Percentiles rank a stretch among this genome's conserved stretches.
phyloP scores from a whole-genome alignment of 805 yeast genomes.

The Teunomyces atbi region DNA sequence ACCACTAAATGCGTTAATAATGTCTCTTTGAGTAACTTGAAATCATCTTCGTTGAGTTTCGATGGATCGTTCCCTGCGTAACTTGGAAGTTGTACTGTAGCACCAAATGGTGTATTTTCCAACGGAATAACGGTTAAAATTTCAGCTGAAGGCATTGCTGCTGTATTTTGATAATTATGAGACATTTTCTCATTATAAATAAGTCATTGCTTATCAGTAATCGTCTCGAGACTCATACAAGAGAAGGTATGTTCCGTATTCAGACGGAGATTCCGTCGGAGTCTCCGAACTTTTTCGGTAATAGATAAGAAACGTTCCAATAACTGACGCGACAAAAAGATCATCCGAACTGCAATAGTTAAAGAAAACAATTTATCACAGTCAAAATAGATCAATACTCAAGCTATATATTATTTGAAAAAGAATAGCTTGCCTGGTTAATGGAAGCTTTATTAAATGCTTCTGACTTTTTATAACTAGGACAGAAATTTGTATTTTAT shows the following conservation, averaged over 20 bases:
- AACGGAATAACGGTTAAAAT: slow-evolving; percentile 43
- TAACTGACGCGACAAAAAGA: not conserved
- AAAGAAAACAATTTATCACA: no score
- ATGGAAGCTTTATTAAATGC: no score
- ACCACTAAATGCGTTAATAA: slow-evolving; percentile 68
- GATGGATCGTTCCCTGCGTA: slow-evolving; percentile 72
- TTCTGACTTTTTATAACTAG: no score
- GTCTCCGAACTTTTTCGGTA: not conserved
- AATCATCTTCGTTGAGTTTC: slow-evolving; percentile 61
- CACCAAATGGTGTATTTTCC: slow-evolving; percentile 61
- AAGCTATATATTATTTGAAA: no score
- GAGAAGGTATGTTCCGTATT: not conserved
- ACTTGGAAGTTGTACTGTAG: slow-evolving; percentile 59
- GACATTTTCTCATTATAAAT: not conserved
- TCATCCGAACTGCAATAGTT: not conserved
- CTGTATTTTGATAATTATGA: not conserved
- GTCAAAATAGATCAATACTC: no score
- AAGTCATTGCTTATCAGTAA: not conserved
- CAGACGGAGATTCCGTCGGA: slow-evolving; percentile 6
- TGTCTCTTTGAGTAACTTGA: slow-evolving; percentile 58
- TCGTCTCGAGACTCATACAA: not conserved
- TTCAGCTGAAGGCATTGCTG: slow-evolving; percentile 9
- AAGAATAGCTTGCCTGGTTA: not conserved
- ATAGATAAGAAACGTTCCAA: not conserved
- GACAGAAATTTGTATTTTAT: no score